Conservation (phyloP, 371 early-diverging fungal species). For the Choanephora cucurbitarum region DNA sequence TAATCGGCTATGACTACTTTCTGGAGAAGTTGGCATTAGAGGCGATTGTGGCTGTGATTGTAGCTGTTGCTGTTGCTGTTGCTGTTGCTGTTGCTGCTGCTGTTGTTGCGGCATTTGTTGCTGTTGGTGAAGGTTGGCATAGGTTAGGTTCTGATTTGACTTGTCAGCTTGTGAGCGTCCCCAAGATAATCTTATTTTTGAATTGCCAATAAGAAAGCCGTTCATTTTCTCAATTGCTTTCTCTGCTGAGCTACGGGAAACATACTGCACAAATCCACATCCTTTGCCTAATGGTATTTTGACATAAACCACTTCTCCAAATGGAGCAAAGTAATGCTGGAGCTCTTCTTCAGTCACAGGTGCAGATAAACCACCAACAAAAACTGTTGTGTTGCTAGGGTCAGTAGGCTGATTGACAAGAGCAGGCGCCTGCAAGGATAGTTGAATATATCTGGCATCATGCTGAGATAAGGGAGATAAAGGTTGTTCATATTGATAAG, state of each 20-base stretch:
- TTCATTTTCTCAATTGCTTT: constrained; percentile 87
- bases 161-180: constrained; percentile 71
- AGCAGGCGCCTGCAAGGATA: constrained; percentile 44
- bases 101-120: too few relatives aligned
- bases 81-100: too few relatives aligned
- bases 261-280: constrained; percentile 93
- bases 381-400: constrained; percentile 92
- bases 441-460: constrained; percentile 23
- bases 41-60: too few relatives aligned
- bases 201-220: constrained; percentile 79
- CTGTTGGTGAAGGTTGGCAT: too few relatives aligned
- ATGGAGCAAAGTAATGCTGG: constrained; percentile 72
- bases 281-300: constrained; percentile 93
- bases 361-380: constrained; percentile 88
- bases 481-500: constrained; percentile 24
- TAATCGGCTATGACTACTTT: not conserved
- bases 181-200: constrained; percentile 89
- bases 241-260: constrained; percentile 81
- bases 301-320: constrained; percentile 88
- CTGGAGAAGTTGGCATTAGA: not conserved
- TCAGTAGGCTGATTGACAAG: constrained; percentile 60
- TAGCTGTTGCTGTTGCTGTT: too few relatives aligned
- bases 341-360: constrained; percentile 85
- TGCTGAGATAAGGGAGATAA: constrained; percentile 4
- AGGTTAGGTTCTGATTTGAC: not conserved